phyloP scores from a whole-genome alignment of 768 basidiomycete genomes.

The Pisolithus marmoratus region DNA sequence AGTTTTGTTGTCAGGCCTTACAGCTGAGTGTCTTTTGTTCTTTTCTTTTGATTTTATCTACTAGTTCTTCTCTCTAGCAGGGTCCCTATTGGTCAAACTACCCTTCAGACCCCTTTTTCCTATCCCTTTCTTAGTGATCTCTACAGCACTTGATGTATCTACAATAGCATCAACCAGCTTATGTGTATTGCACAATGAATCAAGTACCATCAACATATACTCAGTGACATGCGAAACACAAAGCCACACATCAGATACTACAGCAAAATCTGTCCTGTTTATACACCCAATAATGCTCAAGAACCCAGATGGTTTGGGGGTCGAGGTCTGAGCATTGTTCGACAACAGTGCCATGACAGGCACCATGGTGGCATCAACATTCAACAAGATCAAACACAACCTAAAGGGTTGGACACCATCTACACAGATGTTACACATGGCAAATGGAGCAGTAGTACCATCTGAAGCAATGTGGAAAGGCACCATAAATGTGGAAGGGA shows the following conservation, averaged over 20 bases:
- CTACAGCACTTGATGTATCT: not conserved
- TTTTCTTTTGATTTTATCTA: too few species aligned
- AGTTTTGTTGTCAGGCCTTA: too few species aligned
- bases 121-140: too few species aligned
- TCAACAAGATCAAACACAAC: not conserved
- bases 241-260: not conserved
- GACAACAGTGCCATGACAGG: not conserved
- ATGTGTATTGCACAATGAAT: not conserved
- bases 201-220: not conserved
- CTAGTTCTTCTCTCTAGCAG: too few species aligned
- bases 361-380: not conserved
- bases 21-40: too few species aligned
- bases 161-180: not conserved
- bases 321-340: not conserved
- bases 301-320: not conserved
- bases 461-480: constrained; percentile 8
- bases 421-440: constrained; percentile 23
- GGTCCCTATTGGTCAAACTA: too few species aligned
- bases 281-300: not conserved
- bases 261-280: not conserved
- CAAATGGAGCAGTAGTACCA: constrained; percentile 19
- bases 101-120: too few species aligned
- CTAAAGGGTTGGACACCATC: not conserved
- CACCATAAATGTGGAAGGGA: not conserved
- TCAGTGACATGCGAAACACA: not conserved